These are phyloP conservation scores for Kwoniella europaea DNA, from an alignment of 768 basidiomycete species.

Conservation along the genomic window DNA sequence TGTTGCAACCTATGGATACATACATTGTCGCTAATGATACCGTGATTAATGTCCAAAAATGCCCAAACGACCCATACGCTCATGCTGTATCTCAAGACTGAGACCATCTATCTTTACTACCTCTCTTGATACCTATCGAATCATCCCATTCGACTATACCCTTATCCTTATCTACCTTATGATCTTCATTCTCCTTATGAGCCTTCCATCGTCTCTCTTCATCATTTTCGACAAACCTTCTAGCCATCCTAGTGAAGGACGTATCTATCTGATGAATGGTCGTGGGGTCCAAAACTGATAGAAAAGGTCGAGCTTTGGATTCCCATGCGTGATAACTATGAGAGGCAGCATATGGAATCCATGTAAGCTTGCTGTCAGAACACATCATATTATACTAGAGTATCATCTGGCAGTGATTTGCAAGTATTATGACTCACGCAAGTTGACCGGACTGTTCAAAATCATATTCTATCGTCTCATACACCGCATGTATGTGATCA, in stretches of 20 bases:
- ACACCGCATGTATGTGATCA: constrained; percentile 48
- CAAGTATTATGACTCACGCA: constrained; percentile 27
- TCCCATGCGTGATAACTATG: constrained; percentile 57
- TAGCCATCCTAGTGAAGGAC: constrained; percentile 53
- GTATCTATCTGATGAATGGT: constrained; percentile 47
- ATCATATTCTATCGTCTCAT: constrained; percentile 44
- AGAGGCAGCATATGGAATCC: neutral
- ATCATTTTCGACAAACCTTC: constrained; percentile 34
- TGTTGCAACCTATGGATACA: too few relatives aligned
- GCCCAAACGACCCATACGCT: neutral
- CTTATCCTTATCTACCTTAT: constrained; percentile 12
- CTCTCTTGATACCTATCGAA: neutral
- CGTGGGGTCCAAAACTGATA: constrained; percentile 48
- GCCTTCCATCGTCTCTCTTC: constrained; percentile 37
- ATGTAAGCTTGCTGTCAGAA: constrained; percentile 1
- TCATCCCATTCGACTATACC: constrained; percentile 28
- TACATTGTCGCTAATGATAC: too few relatives aligned
- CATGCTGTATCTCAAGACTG: neutral
- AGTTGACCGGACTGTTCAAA: constrained; percentile 51
- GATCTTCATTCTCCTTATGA: constrained; percentile 2
- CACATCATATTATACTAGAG: too few relatives aligned
- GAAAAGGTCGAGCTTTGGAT: constrained; percentile 49
- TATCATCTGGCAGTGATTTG: too few relatives aligned
- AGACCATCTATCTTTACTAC: neutral
- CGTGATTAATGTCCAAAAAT: neutral